Base-by-base conservation (phyloP, 768 basidiomycete genomes). In the Russula griseocarnosa region DNA sequence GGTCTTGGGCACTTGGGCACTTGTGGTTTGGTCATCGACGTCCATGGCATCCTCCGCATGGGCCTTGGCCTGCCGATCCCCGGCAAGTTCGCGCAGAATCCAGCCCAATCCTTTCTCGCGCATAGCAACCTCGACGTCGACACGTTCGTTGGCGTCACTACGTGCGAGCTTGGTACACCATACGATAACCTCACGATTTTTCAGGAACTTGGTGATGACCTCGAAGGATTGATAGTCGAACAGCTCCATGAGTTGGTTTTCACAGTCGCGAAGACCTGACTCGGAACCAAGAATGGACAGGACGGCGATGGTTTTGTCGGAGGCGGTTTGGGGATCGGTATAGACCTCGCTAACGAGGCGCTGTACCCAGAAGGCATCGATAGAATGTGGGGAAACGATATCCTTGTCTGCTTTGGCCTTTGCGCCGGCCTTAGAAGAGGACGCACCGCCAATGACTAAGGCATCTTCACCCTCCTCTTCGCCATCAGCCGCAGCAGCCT, bases 331-430 rank as follows among this genome's bases (percentile, higher is more conserved):
- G 2, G 97, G 92, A 72, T 99, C 97, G 5, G 95, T 83, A 71
- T 97, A 98, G 16, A 94, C 81, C 71, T 92, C 87, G 0, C 91
- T 85, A 56, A 98, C 87, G 63, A 96, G 90, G 1, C 95, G 88
- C 72, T 99, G 97, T 0, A 99, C 92, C 95, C 95, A 99, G 85
- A 98, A 98, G 30, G 85, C 96, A 73, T 99, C 96, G 70, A 99
- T 87, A 56, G 87, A 82, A 66, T 97, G 93, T 0, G 94, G 94
- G 0, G 93, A 87, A 46, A 98, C 87, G 58, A 86, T 77, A 69
- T 92, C 91, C 69, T 87, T 86, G 75, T 91, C 86, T 51, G 78
- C 79, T 70, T 86, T 85, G 60, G 79, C 72, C 66, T 80, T 81
- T 24, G 77, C 74, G 36, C 76, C 74, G 49, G 72, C 71, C 60